These are phyloP conservation scores for Tetradesmus lagerheimii DNA, from an alignment of 139 green algal genomes.

Conservation along the genomic window DNA sequence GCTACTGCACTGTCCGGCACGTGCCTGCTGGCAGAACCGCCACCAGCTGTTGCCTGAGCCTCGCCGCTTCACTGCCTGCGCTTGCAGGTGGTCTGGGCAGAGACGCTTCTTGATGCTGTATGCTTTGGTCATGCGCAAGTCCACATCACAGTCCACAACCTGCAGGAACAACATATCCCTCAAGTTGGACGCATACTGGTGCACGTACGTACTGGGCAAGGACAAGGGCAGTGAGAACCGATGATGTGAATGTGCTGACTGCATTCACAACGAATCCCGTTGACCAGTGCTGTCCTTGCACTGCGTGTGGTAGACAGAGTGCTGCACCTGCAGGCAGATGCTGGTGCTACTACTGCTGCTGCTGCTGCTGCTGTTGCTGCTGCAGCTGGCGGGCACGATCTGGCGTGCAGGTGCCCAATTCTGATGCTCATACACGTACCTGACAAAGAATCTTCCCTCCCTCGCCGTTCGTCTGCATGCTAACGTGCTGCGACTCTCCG, in stretches of 20 bases:
- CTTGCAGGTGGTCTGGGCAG: constrained; percentile 25
- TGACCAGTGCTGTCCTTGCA: too few relatives aligned
- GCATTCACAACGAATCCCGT: too few relatives aligned
- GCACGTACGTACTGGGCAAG: too few relatives aligned
- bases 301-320: not conserved
- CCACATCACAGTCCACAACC: not conserved
- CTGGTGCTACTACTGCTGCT: not conserved
- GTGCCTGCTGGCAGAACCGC: constrained; percentile 34
- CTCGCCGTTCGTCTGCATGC: not conserved
- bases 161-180: constrained; percentile 16
- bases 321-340: not conserved
- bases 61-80: not conserved
- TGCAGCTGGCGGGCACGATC: not conserved
- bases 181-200: too few relatives aligned
- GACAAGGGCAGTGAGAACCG: too few relatives aligned
- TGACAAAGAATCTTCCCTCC: not conserved
- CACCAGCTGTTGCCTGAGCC: not conserved
- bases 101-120: constrained; percentile 43
- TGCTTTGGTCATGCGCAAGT: constrained; percentile 3
- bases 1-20: not conserved
- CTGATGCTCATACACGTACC: not conserved
- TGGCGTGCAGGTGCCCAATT: not conserved
- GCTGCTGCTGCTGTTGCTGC: not conserved
- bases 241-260: too few relatives aligned
- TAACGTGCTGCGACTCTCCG: not conserved